Conservation (phyloP, 169 alveolate species). For the Eimeria falciformis region DNA sequence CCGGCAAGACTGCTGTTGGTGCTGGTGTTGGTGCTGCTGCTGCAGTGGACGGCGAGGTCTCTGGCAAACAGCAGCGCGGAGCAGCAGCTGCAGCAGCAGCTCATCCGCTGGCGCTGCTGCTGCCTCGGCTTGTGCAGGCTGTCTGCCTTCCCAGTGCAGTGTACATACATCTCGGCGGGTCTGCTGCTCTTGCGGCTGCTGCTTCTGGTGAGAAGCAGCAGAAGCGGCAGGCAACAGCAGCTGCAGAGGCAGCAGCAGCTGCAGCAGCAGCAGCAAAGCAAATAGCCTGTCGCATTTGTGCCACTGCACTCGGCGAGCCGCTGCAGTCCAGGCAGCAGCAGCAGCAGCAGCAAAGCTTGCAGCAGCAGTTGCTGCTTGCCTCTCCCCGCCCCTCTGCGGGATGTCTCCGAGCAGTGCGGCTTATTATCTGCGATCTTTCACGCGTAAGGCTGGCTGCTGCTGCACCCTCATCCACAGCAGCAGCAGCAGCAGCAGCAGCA, state of each 20-base stretch:
- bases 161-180: constrained; percentile 28
- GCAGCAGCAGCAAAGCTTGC: constrained; percentile 39
- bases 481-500: too few relatives aligned
- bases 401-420: constrained; percentile 69
- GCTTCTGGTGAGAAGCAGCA: neutral
- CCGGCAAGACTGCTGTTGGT: constrained; percentile 51
- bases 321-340: constrained; percentile 14
- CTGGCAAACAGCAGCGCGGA: constrained; percentile 14
- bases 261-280: constrained; percentile 60
- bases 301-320: constrained; percentile 54
- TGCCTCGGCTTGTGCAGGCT: constrained; percentile 66
- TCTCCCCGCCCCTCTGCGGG: constrained; percentile 42
- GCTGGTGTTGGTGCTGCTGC: constrained; percentile 60
- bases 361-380: constrained; percentile 40
- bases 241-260: constrained; percentile 55
- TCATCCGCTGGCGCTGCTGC: constrained; percentile 63
- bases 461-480: neutral
- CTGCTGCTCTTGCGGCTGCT: neutral
- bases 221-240: neutral
- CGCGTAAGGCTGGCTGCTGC: constrained; percentile 32
- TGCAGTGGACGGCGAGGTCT: constrained; percentile 23
- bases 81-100: constrained; percentile 28
- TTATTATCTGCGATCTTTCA: constrained; percentile 31
- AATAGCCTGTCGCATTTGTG: constrained; percentile 34
- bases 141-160: constrained; percentile 58